Evolutionary conservation across 495 filamentous ascomycete species (phyloP).

Genomic region (Penicillium canescens): DNA sequence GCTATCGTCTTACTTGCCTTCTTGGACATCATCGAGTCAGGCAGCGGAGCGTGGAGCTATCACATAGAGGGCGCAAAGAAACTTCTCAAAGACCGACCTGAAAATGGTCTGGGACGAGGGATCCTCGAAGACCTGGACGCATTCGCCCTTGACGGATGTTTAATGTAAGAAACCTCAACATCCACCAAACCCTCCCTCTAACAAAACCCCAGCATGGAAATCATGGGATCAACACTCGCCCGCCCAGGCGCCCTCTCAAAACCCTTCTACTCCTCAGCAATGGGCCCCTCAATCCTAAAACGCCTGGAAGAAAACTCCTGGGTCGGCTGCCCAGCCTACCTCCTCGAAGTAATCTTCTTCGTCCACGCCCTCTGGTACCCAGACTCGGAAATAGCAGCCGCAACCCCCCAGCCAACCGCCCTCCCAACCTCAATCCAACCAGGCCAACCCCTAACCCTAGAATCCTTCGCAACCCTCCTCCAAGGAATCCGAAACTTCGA

Average conservation of each 20-base stretch:
- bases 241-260: constrained; percentile 44
- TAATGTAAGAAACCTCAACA: constrained; percentile 31
- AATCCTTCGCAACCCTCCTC: constrained; percentile 38
- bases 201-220: constrained; percentile 35
- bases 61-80: constrained; percentile 51
- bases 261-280: constrained; percentile 42
- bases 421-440: constrained; percentile 26
- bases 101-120: constrained; percentile 18
- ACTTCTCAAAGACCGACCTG: constrained; percentile 33
- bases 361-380: constrained; percentile 45
- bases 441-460: constrained; percentile 28
- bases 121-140: constrained; percentile 41
- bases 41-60: constrained; percentile 47
- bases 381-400: constrained; percentile 23
- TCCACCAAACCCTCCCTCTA: neutral
- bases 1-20: constrained; percentile 45
- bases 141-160: constrained; percentile 44
- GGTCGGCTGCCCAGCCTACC: constrained; percentile 50
- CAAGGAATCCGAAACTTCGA: constrained; percentile 47
- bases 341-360: constrained; percentile 49
- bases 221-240: constrained; percentile 51
- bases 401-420: constrained; percentile 30
- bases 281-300: constrained; percentile 42
- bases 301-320: constrained; percentile 50
- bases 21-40: constrained; percentile 46